Evolutionary conservation across 768 basidiomycete genomes (phyloP).

Genomic region (Kwoniella dendrophila): DNA sequence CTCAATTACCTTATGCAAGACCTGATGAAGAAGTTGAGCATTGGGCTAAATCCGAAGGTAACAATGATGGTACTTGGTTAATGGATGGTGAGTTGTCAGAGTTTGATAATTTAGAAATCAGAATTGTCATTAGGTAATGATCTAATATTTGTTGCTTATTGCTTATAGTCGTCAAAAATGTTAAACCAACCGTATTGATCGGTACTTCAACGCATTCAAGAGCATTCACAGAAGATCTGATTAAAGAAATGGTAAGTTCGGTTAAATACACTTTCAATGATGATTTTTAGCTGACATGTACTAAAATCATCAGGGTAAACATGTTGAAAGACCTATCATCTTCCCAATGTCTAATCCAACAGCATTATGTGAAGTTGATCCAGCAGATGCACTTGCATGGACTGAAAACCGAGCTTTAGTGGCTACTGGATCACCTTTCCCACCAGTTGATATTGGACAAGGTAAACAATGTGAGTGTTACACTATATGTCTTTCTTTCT

Average conservation of each 20-base stretch:
- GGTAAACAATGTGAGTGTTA: constrained; percentile 65
- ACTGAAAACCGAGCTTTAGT: constrained; percentile 75
- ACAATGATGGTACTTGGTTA: constrained; percentile 46
- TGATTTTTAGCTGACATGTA: neutral
- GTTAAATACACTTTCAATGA: constrained; percentile 36
- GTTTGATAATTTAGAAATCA: neutral
- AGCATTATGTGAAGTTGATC: constrained; percentile 65
- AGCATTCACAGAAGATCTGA: constrained; percentile 60
- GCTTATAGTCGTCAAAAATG: constrained; percentile 69
- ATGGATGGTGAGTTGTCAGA: constrained; percentile 60
- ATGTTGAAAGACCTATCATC: constrained; percentile 74
- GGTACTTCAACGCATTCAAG: constrained; percentile 78
- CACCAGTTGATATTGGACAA: constrained; percentile 67
- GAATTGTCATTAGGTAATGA: constrained; percentile 54
- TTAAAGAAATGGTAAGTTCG: constrained; percentile 60
- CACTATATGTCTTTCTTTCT: neutral
- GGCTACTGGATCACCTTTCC: constrained; percentile 84
- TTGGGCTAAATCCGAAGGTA: constrained; percentile 49
- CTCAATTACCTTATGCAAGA: constrained; percentile 57
- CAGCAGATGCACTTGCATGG: constrained; percentile 61
- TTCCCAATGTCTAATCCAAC: constrained; percentile 75
- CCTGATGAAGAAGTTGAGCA: constrained; percentile 52
- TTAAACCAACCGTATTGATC: constrained; percentile 81
- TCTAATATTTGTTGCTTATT: too few relatives aligned
- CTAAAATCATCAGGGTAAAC: constrained; percentile 52